Conservation (phyloP, 768 basidiomycete genomes). For the Lepiota brunneoincarnata region DNA sequence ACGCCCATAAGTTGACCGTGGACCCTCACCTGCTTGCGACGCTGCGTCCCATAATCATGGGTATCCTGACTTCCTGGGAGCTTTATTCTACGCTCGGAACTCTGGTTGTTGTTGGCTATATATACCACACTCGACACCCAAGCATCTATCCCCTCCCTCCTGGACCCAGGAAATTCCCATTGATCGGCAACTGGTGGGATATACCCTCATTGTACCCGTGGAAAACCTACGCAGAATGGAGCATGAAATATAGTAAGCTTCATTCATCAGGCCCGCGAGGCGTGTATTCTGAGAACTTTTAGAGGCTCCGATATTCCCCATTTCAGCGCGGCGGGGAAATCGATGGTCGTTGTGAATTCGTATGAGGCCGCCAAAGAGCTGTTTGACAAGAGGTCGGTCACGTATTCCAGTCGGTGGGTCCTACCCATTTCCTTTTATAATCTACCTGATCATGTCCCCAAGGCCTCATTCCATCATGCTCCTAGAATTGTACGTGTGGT, state of each 20-base stretch:
- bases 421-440: not conserved
- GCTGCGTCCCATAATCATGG: not conserved
- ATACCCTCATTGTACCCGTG: conserved; percentile 41
- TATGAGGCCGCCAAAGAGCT: conserved; percentile 19
- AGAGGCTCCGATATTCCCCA: conserved; percentile 21
- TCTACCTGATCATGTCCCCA: not conserved
- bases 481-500: conserved; percentile 16
- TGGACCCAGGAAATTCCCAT: conserved; percentile 39
- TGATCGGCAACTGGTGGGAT: conserved; percentile 43
- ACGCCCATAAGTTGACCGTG: not conserved
- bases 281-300: not conserved
- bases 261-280: too few species aligned
- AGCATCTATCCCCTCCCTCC: conserved; percentile 27
- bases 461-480: conserved; percentile 18
- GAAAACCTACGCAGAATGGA: conserved; percentile 41
- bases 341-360: conserved; percentile 20
- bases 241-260: conserved; percentile 32
- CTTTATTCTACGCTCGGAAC: not conserved
- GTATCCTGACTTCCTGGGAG: not conserved
- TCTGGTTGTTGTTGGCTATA: not conserved
- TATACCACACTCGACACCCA: not conserved
- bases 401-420: conserved; percentile 21
- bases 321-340: conserved; percentile 16
- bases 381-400: conserved; percentile 19
- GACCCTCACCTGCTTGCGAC: not conserved